A percentile compares a stretch with the other conserved stretches of the same genome.
Conservation (phyloP, 192 early-diverging fungal species). For the Umbelopsis isabellina region DNA sequence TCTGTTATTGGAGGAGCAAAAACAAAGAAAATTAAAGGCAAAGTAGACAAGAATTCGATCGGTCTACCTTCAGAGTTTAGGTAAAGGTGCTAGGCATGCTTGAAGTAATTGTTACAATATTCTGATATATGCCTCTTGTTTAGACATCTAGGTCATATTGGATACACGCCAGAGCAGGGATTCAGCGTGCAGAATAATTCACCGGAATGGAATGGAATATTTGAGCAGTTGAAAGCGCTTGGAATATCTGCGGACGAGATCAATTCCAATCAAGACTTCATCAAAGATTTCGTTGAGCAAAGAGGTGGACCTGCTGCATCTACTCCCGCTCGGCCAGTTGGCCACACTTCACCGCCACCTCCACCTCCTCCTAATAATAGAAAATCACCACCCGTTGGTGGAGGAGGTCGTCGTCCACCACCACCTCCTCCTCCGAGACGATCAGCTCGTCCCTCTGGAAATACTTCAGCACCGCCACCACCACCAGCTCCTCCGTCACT, state of each 20-base stretch:
- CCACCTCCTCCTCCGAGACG: constrained; percentile 34
- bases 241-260: constrained; percentile 67
- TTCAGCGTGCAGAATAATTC: constrained; percentile 69
- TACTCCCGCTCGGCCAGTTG: background rate
- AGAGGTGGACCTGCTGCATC: constrained; percentile 45
- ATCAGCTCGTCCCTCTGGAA: background rate
- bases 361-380: constrained; percentile 37
- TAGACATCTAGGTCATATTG: constrained; percentile 65
- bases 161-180: constrained; percentile 58
- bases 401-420: constrained; percentile 24
- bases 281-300: constrained; percentile 65
- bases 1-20: constrained; percentile 21
- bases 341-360: constrained; percentile 27
- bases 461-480: constrained; percentile 1
- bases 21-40: constrained; percentile 43
- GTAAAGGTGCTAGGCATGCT: background rate
- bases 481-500: constrained; percentile 34
- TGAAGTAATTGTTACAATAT: background rate
- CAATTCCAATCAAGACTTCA: constrained; percentile 65
- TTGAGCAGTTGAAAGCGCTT: constrained; percentile 67
- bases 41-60: constrained; percentile 62
- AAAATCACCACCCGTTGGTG: background rate
- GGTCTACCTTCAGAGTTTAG: constrained; percentile 52
- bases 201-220: constrained; percentile 65
- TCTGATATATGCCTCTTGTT: background rate